Conservation (phyloP, 2,329 filamentous ascomycete species). For the Aureobasidium sp. region DNA sequence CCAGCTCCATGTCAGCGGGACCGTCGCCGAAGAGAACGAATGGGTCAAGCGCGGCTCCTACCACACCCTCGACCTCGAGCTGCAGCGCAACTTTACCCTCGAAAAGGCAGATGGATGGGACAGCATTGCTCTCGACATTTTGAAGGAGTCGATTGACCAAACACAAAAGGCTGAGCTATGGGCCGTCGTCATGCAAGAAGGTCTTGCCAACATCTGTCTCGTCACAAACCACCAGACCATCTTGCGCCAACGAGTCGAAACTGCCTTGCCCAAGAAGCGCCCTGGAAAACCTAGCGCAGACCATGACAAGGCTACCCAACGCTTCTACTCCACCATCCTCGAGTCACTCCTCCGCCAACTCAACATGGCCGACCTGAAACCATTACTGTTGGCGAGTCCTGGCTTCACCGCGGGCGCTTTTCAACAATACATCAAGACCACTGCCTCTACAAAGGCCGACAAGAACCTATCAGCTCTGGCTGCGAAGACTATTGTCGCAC, state of each 20-base stretch:
- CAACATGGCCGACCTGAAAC: slow-evolving; percentile 63
- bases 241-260: slow-evolving; percentile 62
- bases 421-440: slow-evolving; percentile 61
- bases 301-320: slow-evolving; percentile 51
- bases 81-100: slow-evolving; percentile 79
- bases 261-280: slow-evolving; percentile 60
- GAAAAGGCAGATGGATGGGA: slow-evolving; percentile 87
- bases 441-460: slow-evolving; percentile 60
- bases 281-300: slow-evolving; percentile 50
- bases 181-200: slow-evolving; percentile 91
- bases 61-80: slow-evolving; percentile 75
- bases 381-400: slow-evolving; percentile 78
- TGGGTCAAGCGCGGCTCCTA: slow-evolving; percentile 60
- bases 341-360: slow-evolving; percentile 70
- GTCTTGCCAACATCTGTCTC: slow-evolving; percentile 72
- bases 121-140: slow-evolving; percentile 70
- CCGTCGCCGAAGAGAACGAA: slow-evolving; percentile 59
- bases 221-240: slow-evolving; percentile 76
- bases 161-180: slow-evolving; percentile 76
- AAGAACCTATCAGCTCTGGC: slow-evolving; percentile 61
- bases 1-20: slow-evolving; percentile 62
- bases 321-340: slow-evolving; percentile 73
- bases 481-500: slow-evolving; percentile 63
- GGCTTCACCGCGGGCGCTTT: slow-evolving; percentile 82
- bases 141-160: slow-evolving; percentile 71